phyloP scores from a whole-genome alignment of 441 rosid genomes.

The Daphne laureola region DNA sequence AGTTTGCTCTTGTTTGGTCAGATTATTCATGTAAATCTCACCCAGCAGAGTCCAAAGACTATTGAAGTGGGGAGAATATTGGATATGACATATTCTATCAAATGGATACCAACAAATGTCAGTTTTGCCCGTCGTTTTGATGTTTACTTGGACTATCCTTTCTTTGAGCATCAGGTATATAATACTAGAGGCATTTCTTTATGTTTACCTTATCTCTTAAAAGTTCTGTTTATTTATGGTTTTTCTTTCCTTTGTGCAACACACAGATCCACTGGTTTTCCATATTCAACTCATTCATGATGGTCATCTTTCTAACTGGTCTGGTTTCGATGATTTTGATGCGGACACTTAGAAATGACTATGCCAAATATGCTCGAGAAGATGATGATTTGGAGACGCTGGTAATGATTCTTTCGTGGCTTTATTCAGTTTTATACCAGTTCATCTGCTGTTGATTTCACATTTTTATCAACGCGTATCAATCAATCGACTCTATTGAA shows the following conservation, averaged over 20 bases:
- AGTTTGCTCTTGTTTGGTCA: slow-evolving; percentile 17
- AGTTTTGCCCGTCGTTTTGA: slow-evolving; percentile 94
- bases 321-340: slow-evolving; percentile 95
- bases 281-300: slow-evolving; percentile 96
- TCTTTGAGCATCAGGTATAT: slow-evolving; percentile 95
- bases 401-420: slow-evolving; percentile 35
- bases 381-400: slow-evolving; percentile 93
- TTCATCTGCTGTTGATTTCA: background rate
- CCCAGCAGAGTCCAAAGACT: slow-evolving; percentile 74
- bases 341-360: slow-evolving; percentile 96
- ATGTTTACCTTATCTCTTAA: background rate
- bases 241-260: slow-evolving; percentile 9
- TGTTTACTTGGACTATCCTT: slow-evolving; percentile 87
- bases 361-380: slow-evolving; percentile 95
- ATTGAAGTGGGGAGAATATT: slow-evolving; percentile 55
- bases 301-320: slow-evolving; percentile 98
- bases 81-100: slow-evolving; percentile 82
- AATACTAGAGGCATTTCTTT: background rate
- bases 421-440: too few relatives aligned
- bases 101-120: slow-evolving; percentile 63
- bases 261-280: slow-evolving; percentile 98
- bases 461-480: slow-evolving; percentile 1
- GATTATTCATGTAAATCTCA: slow-evolving; percentile 91
- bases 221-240: background rate
- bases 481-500: too few relatives aligned